Evolutionary conservation across 192 early-diverging fungal genomes (phyloP).

Genomic region (Coemansia aciculifera): DNA sequence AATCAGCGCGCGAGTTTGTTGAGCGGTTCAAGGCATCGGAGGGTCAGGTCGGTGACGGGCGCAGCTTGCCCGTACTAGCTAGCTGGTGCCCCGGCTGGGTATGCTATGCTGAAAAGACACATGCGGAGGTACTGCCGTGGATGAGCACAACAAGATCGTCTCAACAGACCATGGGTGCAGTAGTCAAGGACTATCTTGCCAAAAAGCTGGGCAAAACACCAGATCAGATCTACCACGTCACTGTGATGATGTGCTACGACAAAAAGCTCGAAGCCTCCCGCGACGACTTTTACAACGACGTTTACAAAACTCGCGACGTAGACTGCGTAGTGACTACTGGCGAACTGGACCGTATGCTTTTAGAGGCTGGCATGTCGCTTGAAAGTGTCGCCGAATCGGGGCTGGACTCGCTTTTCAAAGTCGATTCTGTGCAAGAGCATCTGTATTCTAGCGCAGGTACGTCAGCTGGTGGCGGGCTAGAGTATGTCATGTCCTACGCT

Average conservation of each 20-base stretch:
- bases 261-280: conserved; percentile 98
- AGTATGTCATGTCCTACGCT: conserved; percentile 84
- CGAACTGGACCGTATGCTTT: conserved; percentile 87
- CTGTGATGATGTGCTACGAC: conserved; percentile 98
- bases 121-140: conserved; percentile 82
- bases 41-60: conserved; percentile 22
- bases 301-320: conserved; percentile 84
- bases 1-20: conserved; percentile 88
- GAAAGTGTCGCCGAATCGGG: conserved; percentile 53
- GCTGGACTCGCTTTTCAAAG: conserved; percentile 60
- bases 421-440: conserved; percentile 18
- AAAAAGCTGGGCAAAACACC: conserved; percentile 63
- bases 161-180: conserved; percentile 94
- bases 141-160: conserved; percentile 93
- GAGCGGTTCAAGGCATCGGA: conserved; percentile 60
- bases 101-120: conserved; percentile 99
- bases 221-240: conserved; percentile 86
- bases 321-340: conserved; percentile 96
- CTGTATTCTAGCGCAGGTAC: conserved; percentile 73
- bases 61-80: conserved; percentile 61
- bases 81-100: conserved; percentile 88
- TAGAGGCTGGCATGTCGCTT: conserved; percentile 62
- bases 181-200: conserved; percentile 85
- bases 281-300: conserved; percentile 82
- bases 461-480: conserved; percentile 88